These are phyloP conservation scores for Penicillium sp. DNA, from an alignment of 2,329 filamentous ascomycete genomes.

Conservation along the genomic window DNA sequence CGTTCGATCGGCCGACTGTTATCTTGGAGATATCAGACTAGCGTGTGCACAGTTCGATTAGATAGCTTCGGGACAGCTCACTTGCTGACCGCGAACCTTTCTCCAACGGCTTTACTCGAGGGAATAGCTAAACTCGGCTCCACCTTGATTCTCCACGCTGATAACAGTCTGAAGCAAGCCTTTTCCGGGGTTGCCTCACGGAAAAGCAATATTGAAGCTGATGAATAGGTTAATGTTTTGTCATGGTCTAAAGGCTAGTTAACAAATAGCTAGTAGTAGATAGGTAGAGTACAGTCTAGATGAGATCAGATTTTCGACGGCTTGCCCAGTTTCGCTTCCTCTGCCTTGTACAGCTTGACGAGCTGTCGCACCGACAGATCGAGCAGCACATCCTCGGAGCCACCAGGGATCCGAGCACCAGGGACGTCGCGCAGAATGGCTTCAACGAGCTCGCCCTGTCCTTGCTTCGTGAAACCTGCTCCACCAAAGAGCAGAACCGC, in stretches of 20 bases:
- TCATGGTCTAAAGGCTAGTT: not conserved
- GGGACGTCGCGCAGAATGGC: conserved; percentile 69
- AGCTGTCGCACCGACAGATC: conserved; percentile 72
- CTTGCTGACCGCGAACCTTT: not conserved
- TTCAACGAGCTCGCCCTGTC: conserved; percentile 74
- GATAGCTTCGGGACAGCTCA: not conserved
- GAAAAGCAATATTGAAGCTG: not conserved
- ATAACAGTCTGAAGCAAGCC: not conserved
- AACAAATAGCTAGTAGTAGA: not conserved
- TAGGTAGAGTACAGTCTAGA: not conserved
- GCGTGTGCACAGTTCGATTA: not conserved
- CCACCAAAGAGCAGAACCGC: conserved; percentile 75
- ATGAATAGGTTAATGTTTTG: not conserved
- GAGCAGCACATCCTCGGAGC: conserved; percentile 74
- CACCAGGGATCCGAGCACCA: conserved; percentile 67
- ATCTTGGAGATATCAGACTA: conserved; percentile 3
- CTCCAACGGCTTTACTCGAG: conserved; percentile 2
- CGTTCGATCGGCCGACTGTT: not conserved
- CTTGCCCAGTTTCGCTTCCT: conserved; percentile 38
- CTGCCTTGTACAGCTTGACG: conserved; percentile 66
- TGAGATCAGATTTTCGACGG: conserved; percentile 37
- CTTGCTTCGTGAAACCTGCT: conserved; percentile 69
- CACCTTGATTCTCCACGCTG: not conserved
- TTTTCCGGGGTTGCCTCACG: not conserved
- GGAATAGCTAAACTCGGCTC: not conserved